Percentiles rank a stretch among this genome's conserved stretches.
Conservation (phyloP, 2,329 filamentous ascomycete species). For the Myriosclerotinia curreyana region DNA sequence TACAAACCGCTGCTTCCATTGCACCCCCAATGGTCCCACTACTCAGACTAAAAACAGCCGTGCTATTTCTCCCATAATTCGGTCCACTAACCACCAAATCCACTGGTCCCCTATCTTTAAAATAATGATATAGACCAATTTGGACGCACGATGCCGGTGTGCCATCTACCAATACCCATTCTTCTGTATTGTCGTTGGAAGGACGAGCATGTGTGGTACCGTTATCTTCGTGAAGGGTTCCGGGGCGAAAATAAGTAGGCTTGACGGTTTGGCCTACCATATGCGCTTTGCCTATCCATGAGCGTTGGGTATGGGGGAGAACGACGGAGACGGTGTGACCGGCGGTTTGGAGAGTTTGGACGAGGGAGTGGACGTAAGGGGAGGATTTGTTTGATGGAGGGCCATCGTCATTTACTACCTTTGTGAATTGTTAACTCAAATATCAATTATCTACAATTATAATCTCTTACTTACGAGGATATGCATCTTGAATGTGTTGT, state of each 20-base stretch:
- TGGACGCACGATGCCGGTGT: conserved; percentile 79
- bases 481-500: conserved; percentile 43
- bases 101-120: conserved; percentile 65
- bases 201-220: conserved; percentile 64
- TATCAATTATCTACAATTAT: neutral
- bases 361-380: conserved; percentile 74
- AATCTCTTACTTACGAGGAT: conserved; percentile 45
- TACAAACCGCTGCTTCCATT: conserved; percentile 72
- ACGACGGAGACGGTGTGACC: conserved; percentile 90
- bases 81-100: conserved; percentile 77
- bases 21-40: conserved; percentile 76
- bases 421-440: conserved; percentile 1
- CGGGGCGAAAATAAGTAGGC: conserved; percentile 77
- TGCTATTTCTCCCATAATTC: conserved; percentile 81
- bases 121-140: conserved; percentile 78
- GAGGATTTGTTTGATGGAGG: conserved; percentile 75
- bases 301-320: conserved; percentile 85
- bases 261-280: conserved; percentile 86
- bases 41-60: conserved; percentile 73
- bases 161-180: conserved; percentile 79
- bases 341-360: conserved; percentile 65
- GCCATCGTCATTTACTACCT: conserved; percentile 74
- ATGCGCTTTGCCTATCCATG: conserved; percentile 98
- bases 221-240: conserved; percentile 58
- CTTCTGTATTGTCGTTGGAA: conserved; percentile 55